phyloP scores from a whole-genome alignment of 805 yeast species.

The Metschnikowia borealis region DNA sequence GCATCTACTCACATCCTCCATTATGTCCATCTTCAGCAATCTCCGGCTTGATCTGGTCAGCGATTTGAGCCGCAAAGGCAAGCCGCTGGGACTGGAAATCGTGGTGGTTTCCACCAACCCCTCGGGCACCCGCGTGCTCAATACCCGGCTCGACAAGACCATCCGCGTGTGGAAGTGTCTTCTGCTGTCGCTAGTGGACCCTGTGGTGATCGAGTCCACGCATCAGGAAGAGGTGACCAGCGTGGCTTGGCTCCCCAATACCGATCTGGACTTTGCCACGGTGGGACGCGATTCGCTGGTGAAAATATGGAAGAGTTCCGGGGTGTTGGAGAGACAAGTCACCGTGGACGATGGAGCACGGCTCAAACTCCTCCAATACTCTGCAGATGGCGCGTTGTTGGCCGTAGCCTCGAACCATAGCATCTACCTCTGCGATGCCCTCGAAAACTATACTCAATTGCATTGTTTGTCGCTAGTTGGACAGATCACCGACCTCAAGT shows the following conservation, averaged over 20 bases:
- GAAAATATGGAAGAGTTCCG: slow-evolving; percentile 26
- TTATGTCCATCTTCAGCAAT: slow-evolving; percentile 8
- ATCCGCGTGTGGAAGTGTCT: slow-evolving; percentile 37
- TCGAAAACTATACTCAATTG: slow-evolving; percentile 26
- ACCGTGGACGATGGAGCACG: slow-evolving; percentile 18
- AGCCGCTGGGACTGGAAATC: slow-evolving; percentile 26
- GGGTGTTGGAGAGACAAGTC: slow-evolving; percentile 12
- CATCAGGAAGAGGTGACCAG: slow-evolving; percentile 39
- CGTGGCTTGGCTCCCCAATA: slow-evolving; percentile 47
- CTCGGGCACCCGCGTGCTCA: slow-evolving; percentile 41
- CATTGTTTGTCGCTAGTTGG: not conserved
- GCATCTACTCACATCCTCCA: not conserved
- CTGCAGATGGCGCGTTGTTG: slow-evolving; percentile 45
- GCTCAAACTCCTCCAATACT: slow-evolving; percentile 29
- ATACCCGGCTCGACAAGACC: slow-evolving; percentile 41
- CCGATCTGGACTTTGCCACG: slow-evolving; percentile 43
- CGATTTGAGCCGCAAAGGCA: slow-evolving; percentile 14
- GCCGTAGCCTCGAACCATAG: slow-evolving; percentile 41
- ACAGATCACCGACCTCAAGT: slow-evolving; percentile 38
- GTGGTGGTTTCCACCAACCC: slow-evolving; percentile 36
- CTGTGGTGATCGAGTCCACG: slow-evolving; percentile 37
- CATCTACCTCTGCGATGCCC: slow-evolving; percentile 33
- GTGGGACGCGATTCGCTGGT: slow-evolving; percentile 46
- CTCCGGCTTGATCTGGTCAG: slow-evolving; percentile 6
- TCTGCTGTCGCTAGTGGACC: slow-evolving; percentile 29